A percentile compares a stretch with the other conserved stretches of the same genome.
Evolutionary conservation across 306 rosid genomes (phyloP).

Genomic region (Glycine tomentella): DNA sequence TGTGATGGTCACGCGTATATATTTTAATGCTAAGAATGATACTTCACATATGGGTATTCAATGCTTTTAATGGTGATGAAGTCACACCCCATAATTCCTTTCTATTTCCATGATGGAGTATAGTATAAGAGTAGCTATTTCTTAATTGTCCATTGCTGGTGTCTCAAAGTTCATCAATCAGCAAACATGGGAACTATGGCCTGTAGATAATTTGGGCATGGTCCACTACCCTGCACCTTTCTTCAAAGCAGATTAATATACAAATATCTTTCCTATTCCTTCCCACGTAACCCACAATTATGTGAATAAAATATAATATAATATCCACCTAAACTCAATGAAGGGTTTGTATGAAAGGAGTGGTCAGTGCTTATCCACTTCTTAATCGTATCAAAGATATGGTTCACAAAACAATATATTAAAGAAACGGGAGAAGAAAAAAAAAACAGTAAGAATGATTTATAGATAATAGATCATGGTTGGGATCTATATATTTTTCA

Average conservation of each 20-base stretch:
- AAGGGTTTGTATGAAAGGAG: conserved; percentile 40
- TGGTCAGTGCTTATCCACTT: conserved; percentile 47
- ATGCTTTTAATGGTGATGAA: conserved; percentile 8
- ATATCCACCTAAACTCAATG: conserved; percentile 39
- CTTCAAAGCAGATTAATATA: conserved; percentile 30
- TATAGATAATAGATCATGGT: no score
- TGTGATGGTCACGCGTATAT: conserved; percentile 31
- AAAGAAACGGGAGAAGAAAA: background rate
- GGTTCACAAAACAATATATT: conserved; percentile 30
- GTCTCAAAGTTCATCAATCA: background rate
- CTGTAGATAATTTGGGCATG: conserved; percentile 20
- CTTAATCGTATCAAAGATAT: conserved; percentile 48
- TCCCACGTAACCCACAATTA: conserved; percentile 38
- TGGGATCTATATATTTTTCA: background rate
- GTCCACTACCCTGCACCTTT: background rate
- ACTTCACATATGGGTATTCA: conserved; percentile 3
- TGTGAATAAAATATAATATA: conserved; percentile 14
- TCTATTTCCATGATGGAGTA: background rate
- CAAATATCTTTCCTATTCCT: conserved; percentile 39
- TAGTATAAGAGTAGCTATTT: background rate
- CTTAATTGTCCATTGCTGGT: conserved; percentile 20
- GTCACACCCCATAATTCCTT: conserved; percentile 32
- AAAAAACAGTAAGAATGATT: no score
- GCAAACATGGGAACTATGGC: background rate
- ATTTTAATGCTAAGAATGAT: conserved; percentile 16